Evolutionary conservation across 2,329 filamentous ascomycete species (phyloP), one percentile per base, ranked within the genome.

Genomic region (Colletotrichum plurivorum): DNA sequence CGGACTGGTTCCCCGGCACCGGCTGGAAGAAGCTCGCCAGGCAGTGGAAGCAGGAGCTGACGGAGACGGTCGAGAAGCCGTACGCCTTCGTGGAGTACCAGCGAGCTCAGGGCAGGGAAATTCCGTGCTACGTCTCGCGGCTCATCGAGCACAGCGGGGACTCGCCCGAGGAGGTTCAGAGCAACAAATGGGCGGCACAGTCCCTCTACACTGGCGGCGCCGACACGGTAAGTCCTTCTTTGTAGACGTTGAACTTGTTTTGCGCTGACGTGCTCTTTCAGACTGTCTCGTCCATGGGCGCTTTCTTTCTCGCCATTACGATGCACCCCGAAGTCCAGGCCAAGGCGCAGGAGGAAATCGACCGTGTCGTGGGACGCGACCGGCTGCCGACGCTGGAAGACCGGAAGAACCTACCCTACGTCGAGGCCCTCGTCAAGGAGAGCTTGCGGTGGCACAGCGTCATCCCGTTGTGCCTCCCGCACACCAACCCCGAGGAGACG

Each of bases 261-360:
- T 3, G 0, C 6, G 2, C 25, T 63, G 0, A 63, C 2, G 0
- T 41, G 13, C 5, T 20, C 6, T 31, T 31, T 2, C 27, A 83
- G 64, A 63, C 71, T 0, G 71, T 71, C 0, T 82, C 77, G 0
- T 75, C 81, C 0, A 69, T 84, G 3, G 71, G 74, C 48, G 66
- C 12, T 0, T 87, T 87, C 75, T 84, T 83, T 71, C 75, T 87
- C 2, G 82, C 81, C 9, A 85, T 88, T 81, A 77, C 76, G 1
- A 55, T 84, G 6, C 79, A 80, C 58, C 85, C 85, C 0, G 81
- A 86, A 41, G 78, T 83, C 0, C 84, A 86, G 48, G 18, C 2
- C 25, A 52, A 12, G 5, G 57, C 57, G 0, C 57, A 60, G 20
- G 57, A 31, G 12, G 82, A 85, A 63, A 74, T 85, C 22, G 82